Percentiles rank a stretch among this genome's conserved stretches.
phyloP scores from a whole-genome alignment of 768 basidiomycete genomes.

The Strobilomyces confusus region DNA sequence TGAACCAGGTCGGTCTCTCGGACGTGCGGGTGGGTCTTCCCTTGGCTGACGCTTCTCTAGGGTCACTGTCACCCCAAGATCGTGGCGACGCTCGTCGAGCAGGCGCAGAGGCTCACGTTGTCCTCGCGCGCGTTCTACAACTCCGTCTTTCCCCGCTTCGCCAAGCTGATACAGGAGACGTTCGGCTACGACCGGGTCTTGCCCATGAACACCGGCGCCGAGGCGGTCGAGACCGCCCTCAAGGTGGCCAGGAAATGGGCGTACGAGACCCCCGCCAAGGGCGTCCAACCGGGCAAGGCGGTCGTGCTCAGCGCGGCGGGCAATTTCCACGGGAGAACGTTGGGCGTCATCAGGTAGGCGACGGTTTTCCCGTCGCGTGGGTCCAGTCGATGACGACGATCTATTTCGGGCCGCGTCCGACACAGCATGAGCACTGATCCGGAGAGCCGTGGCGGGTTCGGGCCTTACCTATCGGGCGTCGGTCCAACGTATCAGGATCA shows the following conservation, averaged over 20 bases:
- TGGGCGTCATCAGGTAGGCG: slow-evolving; percentile 76
- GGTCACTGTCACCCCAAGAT: slow-evolving; percentile 93
- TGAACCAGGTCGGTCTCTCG: slow-evolving; percentile 57
- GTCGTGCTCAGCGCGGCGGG: slow-evolving; percentile 81
- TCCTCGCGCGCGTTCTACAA: slow-evolving; percentile 98
- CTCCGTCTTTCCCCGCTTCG: slow-evolving; percentile 85
- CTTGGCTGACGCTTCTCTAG: slow-evolving; percentile 28
- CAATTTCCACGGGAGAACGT: slow-evolving; percentile 94
- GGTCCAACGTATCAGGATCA: slow-evolving; percentile 72
- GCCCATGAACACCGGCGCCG: slow-evolving; percentile 98
- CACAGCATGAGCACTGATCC: slow-evolving; percentile 92
- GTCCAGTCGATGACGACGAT: not conserved
- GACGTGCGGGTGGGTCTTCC: not conserved
- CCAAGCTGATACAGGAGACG: slow-evolving; percentile 74
- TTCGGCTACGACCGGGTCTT: slow-evolving; percentile 95
- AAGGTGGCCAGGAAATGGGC: slow-evolving; percentile 98
- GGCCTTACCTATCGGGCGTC: slow-evolving; percentile 83
- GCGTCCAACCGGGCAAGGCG: slow-evolving; percentile 54
- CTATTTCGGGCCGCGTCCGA: slow-evolving; percentile 11
- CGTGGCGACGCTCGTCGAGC: slow-evolving; percentile 72
- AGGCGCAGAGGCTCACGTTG: slow-evolving; percentile 87
- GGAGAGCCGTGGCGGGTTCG: slow-evolving; percentile 81
- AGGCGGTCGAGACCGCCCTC: slow-evolving; percentile 96
- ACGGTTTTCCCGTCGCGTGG: not conserved
- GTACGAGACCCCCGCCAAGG: slow-evolving; percentile 79